Evolutionary conservation across 192 early-diverging fungal species (phyloP), one percentile per base, ranked within the genome.

Genomic region (Linnemannia schmuckeri): DNA sequence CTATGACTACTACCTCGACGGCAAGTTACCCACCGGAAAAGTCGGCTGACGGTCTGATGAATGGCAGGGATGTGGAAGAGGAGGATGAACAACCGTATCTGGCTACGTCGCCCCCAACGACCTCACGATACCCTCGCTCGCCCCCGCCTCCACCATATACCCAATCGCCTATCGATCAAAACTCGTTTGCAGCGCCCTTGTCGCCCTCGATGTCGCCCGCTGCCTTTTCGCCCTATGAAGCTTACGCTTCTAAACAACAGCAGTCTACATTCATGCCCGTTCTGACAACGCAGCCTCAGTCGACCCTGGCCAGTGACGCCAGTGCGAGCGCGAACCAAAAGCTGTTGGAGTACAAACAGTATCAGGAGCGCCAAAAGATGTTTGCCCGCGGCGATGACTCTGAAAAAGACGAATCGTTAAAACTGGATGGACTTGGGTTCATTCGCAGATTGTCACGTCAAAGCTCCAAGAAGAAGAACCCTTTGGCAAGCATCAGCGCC

Each of bases 61-160:
- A 66, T 66, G 30, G 61, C 61, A 66, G 61, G 30, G 61, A 33
- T 35, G 12, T 13, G 27, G 40, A 6, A 15, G 30, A 35, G 40
- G 27, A 30, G 35, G 74, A 81, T 8, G 75, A 81, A 8, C 84
- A 81, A 38, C 84, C 71, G 27, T 81, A 86, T 35, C 61, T 86
- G 20, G 84, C 84, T 2, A 69, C 70, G 2, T 22, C 83, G 9
- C 68, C 70, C 13, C 74, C 74, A 37, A 35, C 47, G 15, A 24
- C 68, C 33, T 76, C 83, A 10, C 61, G 61, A 72, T 76, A 77
- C 33, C 57, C 42, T 27, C 84, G 71, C 4, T 81, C 84, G 0
- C 79, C 79, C 5, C 84, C 79, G 3, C 84, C 84, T 35, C 84
- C 84, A 35, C 84, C 84, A 54, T 86, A 86, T 79, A 84, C 77